Evolutionary conservation across 2,329 filamentous ascomycete species (phyloP), one percentile per base, ranked within the genome.

Genomic region (Fusarium torulosum): DNA sequence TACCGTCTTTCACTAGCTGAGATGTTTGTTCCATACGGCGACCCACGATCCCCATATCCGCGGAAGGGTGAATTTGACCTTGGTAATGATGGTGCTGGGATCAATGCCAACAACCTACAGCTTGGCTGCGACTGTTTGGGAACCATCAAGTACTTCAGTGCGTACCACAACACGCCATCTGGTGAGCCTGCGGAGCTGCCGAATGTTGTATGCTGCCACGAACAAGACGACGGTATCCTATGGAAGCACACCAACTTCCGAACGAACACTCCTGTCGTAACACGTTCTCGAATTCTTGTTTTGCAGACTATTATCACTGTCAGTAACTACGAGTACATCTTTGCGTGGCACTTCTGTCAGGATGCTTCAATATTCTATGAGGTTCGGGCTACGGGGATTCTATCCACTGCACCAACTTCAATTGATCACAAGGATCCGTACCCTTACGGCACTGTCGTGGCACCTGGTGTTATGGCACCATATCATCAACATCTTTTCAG

Each of bases 31-130:
- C 87, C 88, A 0, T 91, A 91, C 57, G 87, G 82, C 1, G 88
- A 73, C n/a, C 69, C 70, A 3, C 59, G 70, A 4, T 77, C 81
- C 4, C 89, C 89, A 0, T 90, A 67, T 71, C 86, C 87, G 14
- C 82, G 88, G 29, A 92, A 92, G 72, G 85, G 85, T 11, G 90
- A 89, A 0, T 92, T 92, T 62, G 90, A 92, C 66, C 84, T 91
- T 49, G 90, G 90, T 3, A 88, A 91, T 52, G 87, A 85, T 25
- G 89, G 89, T 6, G 85, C 86, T 6, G 90, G 89, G 2, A 82
- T 86, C 62, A 87, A 84, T 57, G 87, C 88, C 11, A 92, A 92
- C 75, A 90, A 91, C 59, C 81, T 92, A 1, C 78, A 81, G 6
- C 80, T 91, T 1, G 89, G 89, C 6, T 91, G 89, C 58, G 89